A percentile compares a stretch with the other conserved stretches of the same genome.
Conservation (phyloP, 257 asterid genomes). For the Paulownia fortunei region DNA sequence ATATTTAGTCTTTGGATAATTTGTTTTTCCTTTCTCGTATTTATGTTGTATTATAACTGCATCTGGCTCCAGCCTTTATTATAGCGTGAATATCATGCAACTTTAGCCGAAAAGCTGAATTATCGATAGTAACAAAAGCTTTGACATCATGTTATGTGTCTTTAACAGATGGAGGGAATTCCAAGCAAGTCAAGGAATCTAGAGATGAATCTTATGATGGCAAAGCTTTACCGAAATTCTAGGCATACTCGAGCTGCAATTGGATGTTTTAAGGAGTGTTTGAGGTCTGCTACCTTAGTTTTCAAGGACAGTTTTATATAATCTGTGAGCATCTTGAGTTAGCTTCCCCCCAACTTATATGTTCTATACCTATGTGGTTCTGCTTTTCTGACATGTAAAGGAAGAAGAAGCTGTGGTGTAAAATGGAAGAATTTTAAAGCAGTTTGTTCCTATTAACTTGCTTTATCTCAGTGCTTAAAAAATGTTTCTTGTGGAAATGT, state of each 20-base stretch:
- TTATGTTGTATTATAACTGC: slow-evolving; percentile 9
- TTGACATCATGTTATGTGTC: slow-evolving; percentile 18
- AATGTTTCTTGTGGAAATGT: not conserved
- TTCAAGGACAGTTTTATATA: slow-evolving; percentile 24
- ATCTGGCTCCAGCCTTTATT: slow-evolving; percentile 12
- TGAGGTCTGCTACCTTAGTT: slow-evolving; percentile 65
- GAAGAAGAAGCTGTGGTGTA: not conserved
- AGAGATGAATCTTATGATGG: slow-evolving; percentile 93
- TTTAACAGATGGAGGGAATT: slow-evolving; percentile 86
- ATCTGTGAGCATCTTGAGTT: slow-evolving; percentile 22
- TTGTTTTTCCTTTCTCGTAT: slow-evolving; percentile 5
- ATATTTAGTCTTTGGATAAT: not conserved
- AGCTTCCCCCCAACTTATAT: not conserved
- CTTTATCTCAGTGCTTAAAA: slow-evolving; percentile 18
- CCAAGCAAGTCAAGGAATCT: slow-evolving; percentile 89
- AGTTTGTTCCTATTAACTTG: not conserved
- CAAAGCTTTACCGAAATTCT: slow-evolving; percentile 85
- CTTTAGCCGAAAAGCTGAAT: not conserved
- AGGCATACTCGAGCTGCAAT: slow-evolving; percentile 92
- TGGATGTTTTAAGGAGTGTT: slow-evolving; percentile 90
- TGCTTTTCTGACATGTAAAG: not conserved
- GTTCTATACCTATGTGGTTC: slow-evolving; percentile 1
- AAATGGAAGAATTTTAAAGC: not conserved
- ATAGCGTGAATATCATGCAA: slow-evolving; percentile 24
- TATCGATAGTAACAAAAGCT: not conserved